Evolutionary conservation across 495 filamentous ascomycete genomes (phyloP), one percentile per base, ranked within the genome.

Genomic region (Durotheca rogersii): DNA sequence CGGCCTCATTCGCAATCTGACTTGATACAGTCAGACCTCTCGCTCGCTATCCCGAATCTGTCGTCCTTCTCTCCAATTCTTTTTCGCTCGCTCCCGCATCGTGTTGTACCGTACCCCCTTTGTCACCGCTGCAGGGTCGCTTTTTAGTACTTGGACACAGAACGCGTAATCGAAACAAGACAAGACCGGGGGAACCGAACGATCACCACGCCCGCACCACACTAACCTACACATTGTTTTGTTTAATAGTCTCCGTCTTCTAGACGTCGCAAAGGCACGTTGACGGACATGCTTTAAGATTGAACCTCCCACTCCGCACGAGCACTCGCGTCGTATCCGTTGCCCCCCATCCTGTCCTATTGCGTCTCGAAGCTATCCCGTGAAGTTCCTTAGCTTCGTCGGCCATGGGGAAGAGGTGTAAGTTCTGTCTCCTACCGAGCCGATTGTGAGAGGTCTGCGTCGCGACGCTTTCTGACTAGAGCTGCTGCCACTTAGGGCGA

Each of bases 401-500:
- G 59, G 59, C 17, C 25, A 65, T 65, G 62, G 62, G 58, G 31
- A 65, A 65, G 62, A 65, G 58, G 45, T 65, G 62, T 65, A 56
- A 60, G 62, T 38, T 23, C 17, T 9, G 12, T 39, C 18, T 31
- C 31, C 14, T n/a, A n/a, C n/a, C n/a, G n/a, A n/a, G n/a, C n/a
- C n/a, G n/a, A n/a, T n/a, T n/a, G n/a, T n/a, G n/a, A n/a, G n/a
- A n/a, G n/a, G n/a, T n/a, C n/a, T n/a, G n/a, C n/a, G n/a, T n/a
- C n/a, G n/a, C n/a, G n/a, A n/a, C n/a, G n/a, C n/a, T 52, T 31
- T 23, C 41, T 61, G 39, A 66, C 53, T 40, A 32, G 18, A 35
- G 1, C 14, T 35, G 18, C 14, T 29, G 20, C 25, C n/a, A 40
- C 34, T 17, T 51, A 75, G 72, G 68, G 71, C 74, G 77, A 72